A percentile compares a stretch with the other conserved stretches of the same genome.
These are phyloP conservation scores for Cicer arietinum DNA, from an alignment of 306 rosid species.

Conservation along the genomic window DNA sequence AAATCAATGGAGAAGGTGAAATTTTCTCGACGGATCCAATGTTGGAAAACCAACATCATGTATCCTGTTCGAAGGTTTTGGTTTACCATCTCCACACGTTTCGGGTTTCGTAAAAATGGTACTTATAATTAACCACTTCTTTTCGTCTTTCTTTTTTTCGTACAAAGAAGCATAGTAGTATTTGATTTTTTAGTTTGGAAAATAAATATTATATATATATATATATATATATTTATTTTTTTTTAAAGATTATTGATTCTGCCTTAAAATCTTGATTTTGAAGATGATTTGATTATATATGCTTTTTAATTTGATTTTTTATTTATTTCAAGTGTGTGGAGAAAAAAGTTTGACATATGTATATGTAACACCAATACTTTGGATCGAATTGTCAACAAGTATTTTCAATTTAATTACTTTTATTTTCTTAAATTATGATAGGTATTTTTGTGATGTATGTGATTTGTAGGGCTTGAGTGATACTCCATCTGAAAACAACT, in stretches of 20 bases:
- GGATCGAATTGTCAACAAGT: too few relatives aligned
- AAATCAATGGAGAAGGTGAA: slow-evolving; percentile 41
- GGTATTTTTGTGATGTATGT: too few relatives aligned
- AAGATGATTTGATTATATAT: neutral
- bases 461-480: too few relatives aligned
- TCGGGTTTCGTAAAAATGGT: slow-evolving; percentile 66
- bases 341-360: too few relatives aligned
- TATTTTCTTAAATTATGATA: too few relatives aligned
- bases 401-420: too few relatives aligned
- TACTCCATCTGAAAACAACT: too few relatives aligned
- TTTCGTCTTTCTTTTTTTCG: neutral
- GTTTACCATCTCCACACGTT: slow-evolving; percentile 51
- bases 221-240: too few relatives aligned
- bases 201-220: too few relatives aligned
- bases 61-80: slow-evolving; percentile 53
- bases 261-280: neutral
- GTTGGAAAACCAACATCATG: slow-evolving; percentile 57
- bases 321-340: too few relatives aligned
- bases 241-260: neutral
- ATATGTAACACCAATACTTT: too few relatives aligned
- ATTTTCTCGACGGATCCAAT: slow-evolving; percentile 50
- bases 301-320: neutral
- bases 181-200: neutral
- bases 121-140: neutral
- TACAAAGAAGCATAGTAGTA: neutral